Conservation (phyloP, 148 eudicot genomes). For the Euryodendron excelsum region DNA sequence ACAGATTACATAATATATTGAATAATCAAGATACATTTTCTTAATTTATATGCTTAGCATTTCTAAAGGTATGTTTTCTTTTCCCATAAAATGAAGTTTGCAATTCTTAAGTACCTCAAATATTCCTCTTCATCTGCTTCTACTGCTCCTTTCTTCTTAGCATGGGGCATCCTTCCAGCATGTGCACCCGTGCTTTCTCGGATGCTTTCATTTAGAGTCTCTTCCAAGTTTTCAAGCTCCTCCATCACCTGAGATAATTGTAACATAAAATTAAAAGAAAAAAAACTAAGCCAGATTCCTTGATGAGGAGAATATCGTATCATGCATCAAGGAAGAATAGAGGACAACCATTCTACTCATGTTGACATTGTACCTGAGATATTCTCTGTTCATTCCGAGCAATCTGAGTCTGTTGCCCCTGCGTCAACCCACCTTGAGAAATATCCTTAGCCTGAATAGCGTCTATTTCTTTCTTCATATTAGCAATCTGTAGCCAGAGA, state of each 20-base stretch:
- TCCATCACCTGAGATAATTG: slow-evolving; percentile 54
- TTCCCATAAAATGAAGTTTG: background rate
- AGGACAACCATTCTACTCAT: background rate
- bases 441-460: slow-evolving; percentile 97
- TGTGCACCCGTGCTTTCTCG: slow-evolving; percentile 91
- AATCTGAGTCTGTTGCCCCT: slow-evolving; percentile 98
- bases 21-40: background rate
- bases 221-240: slow-evolving; percentile 98
- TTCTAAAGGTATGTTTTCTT: background rate
- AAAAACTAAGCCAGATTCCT: background rate
- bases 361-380: slow-evolving; percentile 54
- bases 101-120: slow-evolving; percentile 48
- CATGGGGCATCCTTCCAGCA: slow-evolving; percentile 41
- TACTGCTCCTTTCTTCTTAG: slow-evolving; percentile 50
- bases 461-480: slow-evolving; percentile 98
- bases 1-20: background rate
- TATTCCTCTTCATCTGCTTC: slow-evolving; percentile 75
- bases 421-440: slow-evolving; percentile 98
- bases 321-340: background rate
- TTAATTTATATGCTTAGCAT: background rate
- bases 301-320: background rate
- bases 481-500: slow-evolving; percentile 57
- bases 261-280: background rate
- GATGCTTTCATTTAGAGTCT: slow-evolving; percentile 95
- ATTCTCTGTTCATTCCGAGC: slow-evolving; percentile 99